Conservation (phyloP, 2,329 filamentous ascomycete genomes). For the Emydomyces testavorans region DNA sequence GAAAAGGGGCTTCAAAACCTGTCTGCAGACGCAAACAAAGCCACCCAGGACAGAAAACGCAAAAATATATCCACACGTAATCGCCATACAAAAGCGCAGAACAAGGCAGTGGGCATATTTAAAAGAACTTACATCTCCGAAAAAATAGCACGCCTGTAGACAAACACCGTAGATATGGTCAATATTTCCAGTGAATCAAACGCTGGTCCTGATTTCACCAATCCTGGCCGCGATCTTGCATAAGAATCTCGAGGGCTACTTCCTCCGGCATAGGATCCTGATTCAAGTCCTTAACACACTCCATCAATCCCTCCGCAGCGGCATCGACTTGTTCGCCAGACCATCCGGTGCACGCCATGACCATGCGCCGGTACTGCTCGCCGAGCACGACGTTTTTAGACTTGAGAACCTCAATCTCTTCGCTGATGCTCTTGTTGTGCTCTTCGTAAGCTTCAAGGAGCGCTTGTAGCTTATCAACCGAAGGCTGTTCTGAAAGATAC, state of each 20-base stretch:
- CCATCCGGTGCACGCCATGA: constrained; percentile 73
- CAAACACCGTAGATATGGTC: neutral
- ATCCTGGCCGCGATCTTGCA: constrained; percentile 36
- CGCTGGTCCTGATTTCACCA: constrained; percentile 23
- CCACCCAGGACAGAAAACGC: neutral
- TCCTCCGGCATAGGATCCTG: constrained; percentile 45
- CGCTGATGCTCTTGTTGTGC: constrained; percentile 56
- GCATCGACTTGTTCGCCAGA: constrained; percentile 68
- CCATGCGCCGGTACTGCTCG: constrained; percentile 75
- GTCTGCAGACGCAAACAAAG: neutral
- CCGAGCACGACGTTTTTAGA: constrained; percentile 74
- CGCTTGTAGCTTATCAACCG: constrained; percentile 51
- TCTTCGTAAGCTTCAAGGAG: constrained; percentile 57
- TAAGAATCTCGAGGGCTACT: constrained; percentile 36
- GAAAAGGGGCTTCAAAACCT: neutral
- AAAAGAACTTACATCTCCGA: neutral
- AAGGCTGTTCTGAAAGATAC: constrained; percentile 45
- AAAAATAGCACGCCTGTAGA: neutral
- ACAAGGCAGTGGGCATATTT: constrained; percentile 3
- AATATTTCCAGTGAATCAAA: neutral
- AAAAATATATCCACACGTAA: constrained; percentile 6
- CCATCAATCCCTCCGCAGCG: constrained; percentile 64
- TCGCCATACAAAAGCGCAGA: neutral
- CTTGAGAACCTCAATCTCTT: constrained; percentile 59
- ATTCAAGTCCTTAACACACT: constrained; percentile 67